Evolutionary conservation across 1,139 yeast genomes (phyloP), one percentile per base, ranked within the genome.

Genomic region (Candida sp.): DNA sequence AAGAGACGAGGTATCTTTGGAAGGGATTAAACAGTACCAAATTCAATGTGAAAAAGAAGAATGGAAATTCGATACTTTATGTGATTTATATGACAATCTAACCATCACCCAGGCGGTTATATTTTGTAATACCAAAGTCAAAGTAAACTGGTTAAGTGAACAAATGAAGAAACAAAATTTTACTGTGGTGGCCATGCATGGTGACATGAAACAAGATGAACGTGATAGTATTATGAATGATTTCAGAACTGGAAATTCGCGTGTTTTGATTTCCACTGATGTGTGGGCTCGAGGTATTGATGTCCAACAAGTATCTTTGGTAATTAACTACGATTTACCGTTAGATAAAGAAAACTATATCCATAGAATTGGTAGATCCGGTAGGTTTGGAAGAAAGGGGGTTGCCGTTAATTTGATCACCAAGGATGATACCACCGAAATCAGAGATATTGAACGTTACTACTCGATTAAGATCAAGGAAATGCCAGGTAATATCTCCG

Each of bases 201-300:
- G 97, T 23, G 98, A 93, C 58, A 87, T 93, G 96, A 85, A 87
- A 56, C 98, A 93, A 66, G 89, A 85, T 46, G 96, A 91, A 58
- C 75, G 98, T 62, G 96, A 90, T 62, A 70, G 75, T 44, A 84
- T 91, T 49, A 93, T 93, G 98, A 81, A 80, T 56, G 97, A 90
- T 58, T 86, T 86, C 63, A 70, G 95, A 52, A 67, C 83, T 23
- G 93, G 93, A 0, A 79, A 79, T 51, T 83, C 90, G 5, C 75
- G 98, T 45, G 96, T 93, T 7, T 69, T 93, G 47, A 90, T 93
- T 37, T 87, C 97, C 22, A 93, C 99, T 4, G 98, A 93, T 64
- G 95, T 93, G 38, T 90, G 97, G 96, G 98, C 99, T 1, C 76
- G 98, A 61, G 99, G 99, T 42, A 91, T 91, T 45, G 98, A 91